phyloP scores from a whole-genome alignment of 148 eudicot species.

The Diospyros lotus region DNA sequence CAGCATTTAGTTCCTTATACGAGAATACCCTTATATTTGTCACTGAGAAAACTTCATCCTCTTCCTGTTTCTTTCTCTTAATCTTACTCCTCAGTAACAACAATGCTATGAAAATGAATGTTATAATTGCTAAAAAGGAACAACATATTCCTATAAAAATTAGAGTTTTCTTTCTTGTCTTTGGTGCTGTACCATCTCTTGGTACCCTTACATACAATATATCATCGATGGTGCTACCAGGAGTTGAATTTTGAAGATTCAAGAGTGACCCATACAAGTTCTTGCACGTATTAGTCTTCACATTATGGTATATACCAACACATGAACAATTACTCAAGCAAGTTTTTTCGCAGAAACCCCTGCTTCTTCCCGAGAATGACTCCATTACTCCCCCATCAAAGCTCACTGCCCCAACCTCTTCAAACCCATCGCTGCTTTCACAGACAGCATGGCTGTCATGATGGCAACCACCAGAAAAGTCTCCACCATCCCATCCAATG shows the following conservation, averaged over 20 bases:
- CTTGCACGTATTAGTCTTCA: conserved; percentile 37
- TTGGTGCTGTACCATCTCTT: conserved; percentile 18
- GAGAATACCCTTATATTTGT: too few relatives aligned
- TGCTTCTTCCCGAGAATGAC: conserved; percentile 32
- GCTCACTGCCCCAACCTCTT: conserved; percentile 48
- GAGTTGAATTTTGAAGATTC: conserved; percentile 52
- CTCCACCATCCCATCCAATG: conserved; percentile 47
- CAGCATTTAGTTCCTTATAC: too few relatives aligned
- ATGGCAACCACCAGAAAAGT: conserved; percentile 60
- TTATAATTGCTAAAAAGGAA: too few relatives aligned
- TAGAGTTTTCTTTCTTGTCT: background rate
- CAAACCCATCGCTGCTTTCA: conserved; percentile 43
- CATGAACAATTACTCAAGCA: conserved; percentile 73
- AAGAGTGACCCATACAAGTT: conserved; percentile 43
- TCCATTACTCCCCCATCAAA: conserved; percentile 36
- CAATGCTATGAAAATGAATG: too few relatives aligned
- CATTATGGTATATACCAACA: conserved; percentile 43
- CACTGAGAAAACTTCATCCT: too few relatives aligned
- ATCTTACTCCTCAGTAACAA: too few relatives aligned
- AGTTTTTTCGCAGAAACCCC: conserved; percentile 34
- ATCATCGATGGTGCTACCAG: conserved; percentile 35
- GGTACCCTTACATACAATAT: conserved; percentile 44
- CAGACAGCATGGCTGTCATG: conserved; percentile 24
- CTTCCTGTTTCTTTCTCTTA: too few relatives aligned
- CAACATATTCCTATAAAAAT: too few relatives aligned